Percentiles rank a stretch among this genome's conserved stretches.
Evolutionary conservation across 257 asterid species (phyloP).

Genomic region (Voacanga thouarsii): DNA sequence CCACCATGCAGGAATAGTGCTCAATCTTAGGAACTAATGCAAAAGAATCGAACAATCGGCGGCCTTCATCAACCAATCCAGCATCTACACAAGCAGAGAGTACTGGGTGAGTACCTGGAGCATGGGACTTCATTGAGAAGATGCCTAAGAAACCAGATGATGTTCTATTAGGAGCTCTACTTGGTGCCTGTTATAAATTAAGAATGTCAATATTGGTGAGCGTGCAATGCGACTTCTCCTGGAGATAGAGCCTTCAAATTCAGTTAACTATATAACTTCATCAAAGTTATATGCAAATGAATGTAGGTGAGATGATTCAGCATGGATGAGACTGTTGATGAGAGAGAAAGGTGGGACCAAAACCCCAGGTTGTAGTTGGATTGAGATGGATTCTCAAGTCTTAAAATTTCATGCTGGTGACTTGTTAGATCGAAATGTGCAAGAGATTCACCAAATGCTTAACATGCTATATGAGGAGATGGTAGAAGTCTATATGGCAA

Average conservation of each 20-base stretch:
- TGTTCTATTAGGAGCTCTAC: conserved; percentile 66
- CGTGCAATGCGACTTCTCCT: conserved; percentile 60
- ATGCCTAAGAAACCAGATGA: conserved; percentile 87
- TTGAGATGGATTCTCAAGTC: conserved; percentile 64
- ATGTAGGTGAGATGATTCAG: conserved; percentile 79
- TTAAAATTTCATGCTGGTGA: conserved; percentile 78
- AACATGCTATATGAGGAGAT: conserved; percentile 57
- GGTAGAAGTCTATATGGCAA: conserved; percentile 2
- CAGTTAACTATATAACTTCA: conserved; percentile 73
- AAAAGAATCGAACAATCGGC: conserved; percentile 41
- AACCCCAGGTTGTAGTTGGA: conserved; percentile 94
- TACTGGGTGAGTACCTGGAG: conserved; percentile 73
- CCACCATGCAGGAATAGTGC: conserved; percentile 91
- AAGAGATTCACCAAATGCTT: conserved; percentile 43
- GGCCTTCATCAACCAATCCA: conserved; percentile 81
- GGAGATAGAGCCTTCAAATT: conserved; percentile 77
- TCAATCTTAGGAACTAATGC: conserved; percentile 73
- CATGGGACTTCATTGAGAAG: conserved; percentile 80
- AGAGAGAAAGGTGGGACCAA: conserved; percentile 67
- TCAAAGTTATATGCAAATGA: conserved; percentile 68
- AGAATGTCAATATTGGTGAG: conserved; percentile 66
- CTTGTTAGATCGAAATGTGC: conserved; percentile 34
- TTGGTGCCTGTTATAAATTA: conserved; percentile 75
- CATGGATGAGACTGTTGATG: conserved; percentile 71
- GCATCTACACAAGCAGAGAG: conserved; percentile 91